phyloP scores from a whole-genome alignment of 2,329 filamentous ascomycete species.

The Nannizzia gypsea region DNA sequence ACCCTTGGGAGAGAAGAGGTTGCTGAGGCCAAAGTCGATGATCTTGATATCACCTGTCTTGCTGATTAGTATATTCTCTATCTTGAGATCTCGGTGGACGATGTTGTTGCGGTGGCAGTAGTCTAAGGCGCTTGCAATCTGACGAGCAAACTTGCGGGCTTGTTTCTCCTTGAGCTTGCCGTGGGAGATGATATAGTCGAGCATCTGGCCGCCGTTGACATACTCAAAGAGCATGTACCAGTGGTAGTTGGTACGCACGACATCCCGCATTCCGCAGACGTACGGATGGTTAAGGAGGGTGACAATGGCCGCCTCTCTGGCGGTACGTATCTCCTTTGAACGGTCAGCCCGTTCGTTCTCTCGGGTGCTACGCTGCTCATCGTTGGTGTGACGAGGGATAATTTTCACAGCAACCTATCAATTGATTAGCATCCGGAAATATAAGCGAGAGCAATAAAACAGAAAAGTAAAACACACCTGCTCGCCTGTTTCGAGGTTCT shows the following conservation, averaged over 20 bases:
- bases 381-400: slow-evolving; percentile 76
- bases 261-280: slow-evolving; percentile 90
- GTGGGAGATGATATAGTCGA: slow-evolving; percentile 98
- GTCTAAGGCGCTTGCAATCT: slow-evolving; percentile 91
- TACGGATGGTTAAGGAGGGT: slow-evolving; percentile 89
- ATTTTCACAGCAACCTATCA: slow-evolving; percentile 88
- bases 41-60: slow-evolving; percentile 99
- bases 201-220: slow-evolving; percentile 97
- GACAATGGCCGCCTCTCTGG: slow-evolving; percentile 90
- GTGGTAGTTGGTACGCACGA: slow-evolving; percentile 90
- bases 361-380: slow-evolving; percentile 60
- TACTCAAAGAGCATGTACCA: slow-evolving; percentile 99
- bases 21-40: slow-evolving; percentile 96
- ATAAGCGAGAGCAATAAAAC: not conserved
- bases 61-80: slow-evolving; percentile 98
- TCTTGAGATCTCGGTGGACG: slow-evolving; percentile 93
- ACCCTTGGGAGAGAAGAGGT: slow-evolving; percentile 74
- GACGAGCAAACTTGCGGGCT: slow-evolving; percentile 90
- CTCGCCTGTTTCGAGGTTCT: slow-evolving; percentile 79
- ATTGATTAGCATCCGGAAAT: not conserved
- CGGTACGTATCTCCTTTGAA: slow-evolving; percentile 90
- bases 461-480: slow-evolving; percentile 48
- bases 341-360: slow-evolving; percentile 85
- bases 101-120: slow-evolving; percentile 98
- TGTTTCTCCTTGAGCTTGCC: slow-evolving; percentile 97